phyloP scores from a whole-genome alignment of 495 filamentous ascomycete genomes.

The Tetracladium marchalianum region DNA sequence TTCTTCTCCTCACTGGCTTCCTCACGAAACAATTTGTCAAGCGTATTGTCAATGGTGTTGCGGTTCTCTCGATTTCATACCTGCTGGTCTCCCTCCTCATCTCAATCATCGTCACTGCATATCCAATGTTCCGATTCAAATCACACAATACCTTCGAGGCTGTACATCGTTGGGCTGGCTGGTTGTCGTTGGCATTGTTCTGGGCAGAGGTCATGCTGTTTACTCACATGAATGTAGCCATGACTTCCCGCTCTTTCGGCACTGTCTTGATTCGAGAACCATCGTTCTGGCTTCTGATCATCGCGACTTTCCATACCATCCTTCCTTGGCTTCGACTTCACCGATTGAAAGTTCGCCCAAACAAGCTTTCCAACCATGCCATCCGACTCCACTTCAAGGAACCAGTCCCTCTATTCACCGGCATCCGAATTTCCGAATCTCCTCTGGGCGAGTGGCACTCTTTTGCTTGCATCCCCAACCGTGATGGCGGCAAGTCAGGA shows the following conservation, averaged over 20 bases:
- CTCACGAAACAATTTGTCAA: constrained; percentile 32
- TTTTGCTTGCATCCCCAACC: constrained; percentile 66
- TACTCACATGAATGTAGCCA: constrained; percentile 6
- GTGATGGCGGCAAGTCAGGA: constrained; percentile 29
- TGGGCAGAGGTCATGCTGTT: constrained; percentile 37
- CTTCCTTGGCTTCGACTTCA: constrained; percentile 62
- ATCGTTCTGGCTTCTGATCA: constrained; percentile 58
- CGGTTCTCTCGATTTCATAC: constrained; percentile 21
- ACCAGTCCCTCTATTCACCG: constrained; percentile 42
- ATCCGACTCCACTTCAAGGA: constrained; percentile 57
- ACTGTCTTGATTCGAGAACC: constrained; percentile 42
- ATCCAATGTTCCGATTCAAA: constrained; percentile 40
- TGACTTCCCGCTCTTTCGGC: constrained; percentile 9
- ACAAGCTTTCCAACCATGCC: constrained; percentile 52
- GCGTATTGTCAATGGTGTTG: constrained; percentile 11
- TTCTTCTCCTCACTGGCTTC: constrained; percentile 36
- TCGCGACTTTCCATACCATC: constrained; percentile 46
- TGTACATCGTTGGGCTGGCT: constrained; percentile 59
- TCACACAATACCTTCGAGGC: constrained; percentile 57
- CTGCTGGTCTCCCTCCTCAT: constrained; percentile 32
- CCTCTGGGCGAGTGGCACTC: constrained; percentile 70
- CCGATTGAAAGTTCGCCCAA: constrained; percentile 46
- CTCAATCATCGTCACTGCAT: constrained; percentile 31
- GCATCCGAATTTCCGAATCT: constrained; percentile 40
- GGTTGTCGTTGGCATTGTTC: constrained; percentile 47